Percentiles rank a stretch among this genome's conserved stretches.
phyloP scores from a whole-genome alignment of 106 monocot genomes.

The Chionographis japonica region DNA sequence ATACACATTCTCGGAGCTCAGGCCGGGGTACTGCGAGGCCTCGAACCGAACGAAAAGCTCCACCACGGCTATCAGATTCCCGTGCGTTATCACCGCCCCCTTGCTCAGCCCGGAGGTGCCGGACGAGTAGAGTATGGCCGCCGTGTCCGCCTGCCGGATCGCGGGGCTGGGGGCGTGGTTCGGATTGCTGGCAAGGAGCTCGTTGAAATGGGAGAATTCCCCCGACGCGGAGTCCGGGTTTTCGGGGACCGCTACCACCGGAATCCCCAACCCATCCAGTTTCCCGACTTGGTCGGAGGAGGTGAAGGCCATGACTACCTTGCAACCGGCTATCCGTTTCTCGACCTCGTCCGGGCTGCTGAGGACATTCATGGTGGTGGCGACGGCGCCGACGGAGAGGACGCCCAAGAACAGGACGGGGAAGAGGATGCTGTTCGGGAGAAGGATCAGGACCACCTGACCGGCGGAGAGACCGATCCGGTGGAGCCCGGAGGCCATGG shows the following conservation, averaged over 20 bases:
- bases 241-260: slow-evolving; percentile 33
- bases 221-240: slow-evolving; percentile 7
- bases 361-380: slow-evolving; percentile 49
- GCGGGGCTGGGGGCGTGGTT: slow-evolving; percentile 11
- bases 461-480: slow-evolving; percentile 17
- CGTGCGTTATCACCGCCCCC: slow-evolving; percentile 52
- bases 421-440: slow-evolving; percentile 54
- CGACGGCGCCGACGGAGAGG: slow-evolving; percentile 49
- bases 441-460: slow-evolving; percentile 51
- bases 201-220: slow-evolving; percentile 23
- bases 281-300: slow-evolving; percentile 5
- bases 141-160: slow-evolving; percentile 47
- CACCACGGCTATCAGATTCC: slow-evolving; percentile 56
- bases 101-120: slow-evolving; percentile 73
- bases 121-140: slow-evolving; percentile 63
- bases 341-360: slow-evolving; percentile 41
- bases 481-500: slow-evolving; percentile 48
- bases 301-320: slow-evolving; percentile 15
- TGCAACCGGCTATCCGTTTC: slow-evolving; percentile 13
- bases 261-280: slow-evolving; percentile 11
- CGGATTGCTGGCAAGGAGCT: slow-evolving; percentile 10
- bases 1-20: slow-evolving; percentile 50
- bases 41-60: slow-evolving; percentile 70
- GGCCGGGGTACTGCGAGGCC: slow-evolving; percentile 34
- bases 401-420: slow-evolving; percentile 55